Conservation (phyloP, 2,329 filamentous ascomycete genomes). For the Juglanconis oblonga region DNA sequence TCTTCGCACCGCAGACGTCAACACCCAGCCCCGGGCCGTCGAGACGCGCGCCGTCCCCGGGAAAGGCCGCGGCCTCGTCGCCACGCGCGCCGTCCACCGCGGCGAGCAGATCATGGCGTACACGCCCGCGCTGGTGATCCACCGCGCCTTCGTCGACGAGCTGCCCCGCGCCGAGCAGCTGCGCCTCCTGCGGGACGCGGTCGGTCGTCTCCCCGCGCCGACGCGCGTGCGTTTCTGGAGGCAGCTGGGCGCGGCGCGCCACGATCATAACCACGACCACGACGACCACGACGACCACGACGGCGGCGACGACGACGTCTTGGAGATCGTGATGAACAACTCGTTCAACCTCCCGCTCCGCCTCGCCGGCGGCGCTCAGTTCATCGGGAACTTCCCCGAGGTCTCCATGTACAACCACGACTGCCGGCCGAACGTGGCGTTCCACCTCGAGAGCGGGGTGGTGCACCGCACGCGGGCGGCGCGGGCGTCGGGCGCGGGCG, state of each 20-base stretch:
- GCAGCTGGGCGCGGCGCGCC: conserved; percentile 11
- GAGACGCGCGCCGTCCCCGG: conserved; percentile 4
- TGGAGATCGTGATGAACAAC: conserved; percentile 18
- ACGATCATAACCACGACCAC: background rate
- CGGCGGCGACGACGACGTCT: conserved; percentile 12
- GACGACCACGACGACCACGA: conserved; percentile 12
- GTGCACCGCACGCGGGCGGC: conserved; percentile 38
- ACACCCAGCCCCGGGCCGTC: background rate
- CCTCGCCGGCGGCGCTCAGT: conserved; percentile 19
- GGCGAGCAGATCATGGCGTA: conserved; percentile 14
- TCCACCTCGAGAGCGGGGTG: conserved; percentile 32
- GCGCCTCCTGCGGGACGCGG: conserved; percentile 11
- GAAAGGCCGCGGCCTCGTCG: conserved; percentile 13
- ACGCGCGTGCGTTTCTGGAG: conserved; percentile 12
- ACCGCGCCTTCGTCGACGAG: conserved; percentile 13
- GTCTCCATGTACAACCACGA: conserved; percentile 38
- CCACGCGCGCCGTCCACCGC: conserved; percentile 7
- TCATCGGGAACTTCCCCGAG: conserved; percentile 33
- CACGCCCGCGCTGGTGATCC: conserved; percentile 12
- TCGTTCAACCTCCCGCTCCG: conserved; percentile 16
- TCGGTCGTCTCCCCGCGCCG: background rate
- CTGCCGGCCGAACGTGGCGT: conserved; percentile 38
- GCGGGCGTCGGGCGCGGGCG: conserved; percentile 29
- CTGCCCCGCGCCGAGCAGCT: conserved; percentile 5
- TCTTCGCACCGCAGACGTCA: background rate